These are phyloP conservation scores for Ophiostoma sp. DNA, from an alignment of 2,329 filamentous ascomycete species.

Conservation along the genomic window DNA sequence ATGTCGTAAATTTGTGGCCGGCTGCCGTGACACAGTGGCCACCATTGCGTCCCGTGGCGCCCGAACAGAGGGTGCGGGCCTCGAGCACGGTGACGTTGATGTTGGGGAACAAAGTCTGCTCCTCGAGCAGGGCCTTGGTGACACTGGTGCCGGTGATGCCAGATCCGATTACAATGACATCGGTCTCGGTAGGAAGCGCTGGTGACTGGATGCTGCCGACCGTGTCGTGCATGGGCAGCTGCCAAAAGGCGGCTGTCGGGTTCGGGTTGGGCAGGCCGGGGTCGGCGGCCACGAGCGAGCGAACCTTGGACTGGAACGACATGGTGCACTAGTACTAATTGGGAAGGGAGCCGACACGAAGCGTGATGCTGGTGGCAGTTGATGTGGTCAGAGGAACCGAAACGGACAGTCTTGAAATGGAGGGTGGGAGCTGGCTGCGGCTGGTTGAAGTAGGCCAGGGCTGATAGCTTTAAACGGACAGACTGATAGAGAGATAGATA, in stretches of 20 bases:
- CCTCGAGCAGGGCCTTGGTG: constrained; percentile 31
- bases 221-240: constrained; percentile 27
- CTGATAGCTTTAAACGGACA: not conserved
- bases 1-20: constrained; percentile 5
- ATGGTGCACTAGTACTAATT: constrained; percentile 7
- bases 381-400: not conserved
- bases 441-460: constrained; percentile 1
- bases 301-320: constrained; percentile 9
- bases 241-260: constrained; percentile 35
- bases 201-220: constrained; percentile 25
- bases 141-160: constrained; percentile 33
- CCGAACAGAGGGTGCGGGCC: constrained; percentile 29
- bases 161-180: constrained; percentile 36
- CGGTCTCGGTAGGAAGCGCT: constrained; percentile 22
- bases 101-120: constrained; percentile 14
- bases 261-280: constrained; percentile 31
- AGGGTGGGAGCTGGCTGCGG: not conserved
- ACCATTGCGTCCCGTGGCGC: constrained; percentile 33
- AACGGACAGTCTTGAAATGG: not conserved
- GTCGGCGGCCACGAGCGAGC: constrained; percentile 7
- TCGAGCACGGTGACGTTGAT: constrained; percentile 28
- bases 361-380: not conserved
- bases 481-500: not conserved
- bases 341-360: not conserved
- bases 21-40: constrained; percentile 26